Percentiles rank a stretch among this genome's conserved stretches.
Evolutionary conservation across 768 basidiomycete genomes (phyloP).

Genomic region (Mycena venus): DNA sequence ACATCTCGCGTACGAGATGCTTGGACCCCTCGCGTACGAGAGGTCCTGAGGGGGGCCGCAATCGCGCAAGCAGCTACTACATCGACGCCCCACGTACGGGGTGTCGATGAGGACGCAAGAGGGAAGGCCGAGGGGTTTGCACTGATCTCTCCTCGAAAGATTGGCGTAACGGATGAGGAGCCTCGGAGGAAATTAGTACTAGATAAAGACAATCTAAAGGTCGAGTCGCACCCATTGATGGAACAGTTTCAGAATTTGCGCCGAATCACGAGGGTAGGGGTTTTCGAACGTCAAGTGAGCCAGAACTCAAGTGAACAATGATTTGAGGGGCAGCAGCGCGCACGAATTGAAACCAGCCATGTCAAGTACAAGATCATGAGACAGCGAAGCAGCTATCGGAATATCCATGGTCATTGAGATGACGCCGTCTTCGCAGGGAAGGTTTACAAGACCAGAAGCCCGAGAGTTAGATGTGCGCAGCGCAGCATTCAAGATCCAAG

Average conservation of each 20-base stretch:
- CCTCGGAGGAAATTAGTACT: neutral
- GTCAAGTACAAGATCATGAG: constrained; percentile 11
- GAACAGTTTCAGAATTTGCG: neutral
- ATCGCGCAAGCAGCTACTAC: no score
- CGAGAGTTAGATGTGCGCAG: neutral
- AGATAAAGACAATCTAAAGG: neutral
- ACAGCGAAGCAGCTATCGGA: constrained; percentile 3
- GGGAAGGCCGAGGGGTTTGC: neutral
- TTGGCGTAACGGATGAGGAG: neutral
- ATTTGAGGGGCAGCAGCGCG: neutral
- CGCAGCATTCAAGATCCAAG: constrained; percentile 10
- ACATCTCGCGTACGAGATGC: no score
- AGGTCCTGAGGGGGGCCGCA: no score
- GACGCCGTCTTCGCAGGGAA: constrained; percentile 2
- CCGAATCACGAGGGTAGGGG: neutral
- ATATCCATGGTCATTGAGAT: constrained; percentile 7
- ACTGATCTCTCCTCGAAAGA: neutral
- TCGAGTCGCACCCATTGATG: neutral
- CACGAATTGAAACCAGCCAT: constrained; percentile 6
- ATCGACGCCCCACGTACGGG: neutral
- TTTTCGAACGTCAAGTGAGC: neutral
- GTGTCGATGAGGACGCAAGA: neutral
- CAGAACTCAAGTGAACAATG: constrained; percentile 1
- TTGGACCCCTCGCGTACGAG: no score
- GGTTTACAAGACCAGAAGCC: neutral